Evolutionary conservation across 2,329 filamentous ascomycete genomes (phyloP), one percentile per base, ranked within the genome.

Genomic region (Zasmidium citrigriseum): DNA sequence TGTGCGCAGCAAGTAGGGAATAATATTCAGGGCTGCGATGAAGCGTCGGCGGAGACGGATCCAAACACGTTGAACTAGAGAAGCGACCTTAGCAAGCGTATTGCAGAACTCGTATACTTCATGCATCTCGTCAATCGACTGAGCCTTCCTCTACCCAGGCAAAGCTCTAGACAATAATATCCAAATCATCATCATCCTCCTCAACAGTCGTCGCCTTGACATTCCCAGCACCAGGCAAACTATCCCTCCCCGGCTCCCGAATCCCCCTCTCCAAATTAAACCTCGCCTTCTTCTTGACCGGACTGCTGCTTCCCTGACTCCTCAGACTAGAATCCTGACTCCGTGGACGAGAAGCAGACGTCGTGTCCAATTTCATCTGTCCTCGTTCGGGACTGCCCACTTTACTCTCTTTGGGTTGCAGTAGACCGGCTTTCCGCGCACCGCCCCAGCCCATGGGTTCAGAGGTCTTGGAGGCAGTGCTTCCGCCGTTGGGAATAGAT

Each of bases 371-470:
- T 7, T 61, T 69, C 62, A 41, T 72, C 68, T 68, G 69, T 22
- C 63, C 67, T 41, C 62, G 68, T 62, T 70, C 74, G 65, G 68
- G 68, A 51, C 66, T 67, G 1, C 59, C 57, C 11, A 64, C n/a
- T 14, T 60, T 54, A 23, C 53, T 62, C 34, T 59, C 54, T 14
- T 66, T 69, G 4, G 74, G 75, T 16, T 74, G 75, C 2, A 74
- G 67, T 14, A 79, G 64, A 3, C 76, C 75, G 22, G 72, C 68
- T 59, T 76, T 79, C 58, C 69, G 73, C 5, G 77, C 76, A 2
- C 77, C 77, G n/a, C 77, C 74, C 80, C 80, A 82, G 7, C 80
- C 80, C 59, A 81, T 70, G 1, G 79, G 77, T 48, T 74, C 70
- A 14, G 71, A 65, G 14, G 67, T 70, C 14, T 66, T 63, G 12